Percentiles rank a stretch among this genome's conserved stretches.
Evolutionary conservation across 768 basidiomycete genomes (phyloP).

Genomic region (Russula vinacea): DNA sequence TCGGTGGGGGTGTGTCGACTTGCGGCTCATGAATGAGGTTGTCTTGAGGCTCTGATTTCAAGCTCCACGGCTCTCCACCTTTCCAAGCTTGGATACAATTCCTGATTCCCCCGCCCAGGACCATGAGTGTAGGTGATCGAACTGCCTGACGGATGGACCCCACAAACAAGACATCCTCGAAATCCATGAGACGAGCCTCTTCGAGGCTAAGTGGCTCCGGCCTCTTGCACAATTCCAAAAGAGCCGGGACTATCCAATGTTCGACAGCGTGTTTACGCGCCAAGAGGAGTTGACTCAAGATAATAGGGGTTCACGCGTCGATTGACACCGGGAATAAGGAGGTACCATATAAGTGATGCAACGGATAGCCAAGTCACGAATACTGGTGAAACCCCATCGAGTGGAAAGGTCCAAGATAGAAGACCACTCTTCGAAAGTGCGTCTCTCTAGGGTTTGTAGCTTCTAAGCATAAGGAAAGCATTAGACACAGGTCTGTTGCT

Average conservation of each 20-base stretch:
- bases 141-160: conserved; percentile 16
- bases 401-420: conserved; percentile 25
- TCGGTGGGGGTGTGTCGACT: background rate
- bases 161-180: conserved; percentile 22
- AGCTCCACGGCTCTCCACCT: background rate
- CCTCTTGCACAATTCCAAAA: conserved; percentile 16
- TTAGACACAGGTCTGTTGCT: background rate
- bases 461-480: background rate
- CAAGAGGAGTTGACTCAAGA: conserved; percentile 8
- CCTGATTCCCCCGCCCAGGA: background rate
- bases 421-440: conserved; percentile 22
- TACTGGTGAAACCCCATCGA: conserved; percentile 23
- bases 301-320: background rate
- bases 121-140: conserved; percentile 3
- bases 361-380: conserved; percentile 21
- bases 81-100: conserved; percentile 8
- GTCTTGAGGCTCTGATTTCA: background rate
- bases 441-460: conserved; percentile 14
- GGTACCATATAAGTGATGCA: background rate
- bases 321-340: too few species aligned
- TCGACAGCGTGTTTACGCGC: conserved; percentile 15
- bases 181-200: conserved; percentile 18
- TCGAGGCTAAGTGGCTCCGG: conserved; percentile 18
- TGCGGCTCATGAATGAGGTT: background rate
- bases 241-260: conserved; percentile 16